Percentiles rank a stretch among this genome's conserved stretches.
phyloP scores from a whole-genome alignment of 208 protist species.

The Trypanosoma caninum region DNA sequence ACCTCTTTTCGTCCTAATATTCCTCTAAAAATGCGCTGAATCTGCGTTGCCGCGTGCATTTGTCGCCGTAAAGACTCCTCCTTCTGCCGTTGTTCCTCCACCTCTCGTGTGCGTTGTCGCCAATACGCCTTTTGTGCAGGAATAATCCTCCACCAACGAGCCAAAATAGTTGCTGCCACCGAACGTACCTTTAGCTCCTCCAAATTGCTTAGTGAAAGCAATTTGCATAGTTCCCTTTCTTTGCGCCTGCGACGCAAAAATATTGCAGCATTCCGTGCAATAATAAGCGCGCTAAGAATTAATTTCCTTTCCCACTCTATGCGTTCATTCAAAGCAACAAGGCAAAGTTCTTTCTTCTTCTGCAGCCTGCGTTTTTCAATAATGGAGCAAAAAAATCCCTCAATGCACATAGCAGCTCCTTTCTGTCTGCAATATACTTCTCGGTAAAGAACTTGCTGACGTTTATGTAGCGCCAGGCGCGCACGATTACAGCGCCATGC shows the following conservation, averaged over 20 bases:
- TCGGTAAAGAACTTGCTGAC: constrained; percentile 61
- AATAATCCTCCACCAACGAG: constrained; percentile 63
- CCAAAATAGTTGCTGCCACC: constrained; percentile 35
- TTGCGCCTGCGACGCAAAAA: constrained; percentile 32
- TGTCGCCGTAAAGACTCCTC: constrained; percentile 7
- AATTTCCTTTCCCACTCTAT: constrained; percentile 23
- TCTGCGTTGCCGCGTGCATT: constrained; percentile 26
- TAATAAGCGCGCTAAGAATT: constrained; percentile 19
- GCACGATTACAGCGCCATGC: constrained; percentile 60
- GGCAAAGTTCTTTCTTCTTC: not conserved
- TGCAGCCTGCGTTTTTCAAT: constrained; percentile 25
- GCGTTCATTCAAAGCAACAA: constrained; percentile 9
- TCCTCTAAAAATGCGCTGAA: constrained; percentile 46
- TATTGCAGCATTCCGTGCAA: constrained; percentile 28
- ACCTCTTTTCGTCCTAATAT: constrained; percentile 21
- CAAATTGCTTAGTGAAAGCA: constrained; percentile 35
- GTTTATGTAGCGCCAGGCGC: constrained; percentile 32
- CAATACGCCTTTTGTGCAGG: constrained; percentile 48
- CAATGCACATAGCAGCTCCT: constrained; percentile 56
- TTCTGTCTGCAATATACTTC: constrained; percentile 61
- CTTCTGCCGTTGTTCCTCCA: constrained; percentile 27
- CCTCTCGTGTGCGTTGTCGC: constrained; percentile 34
- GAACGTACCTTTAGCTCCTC: constrained; percentile 32
- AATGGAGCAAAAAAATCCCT: constrained; percentile 35
- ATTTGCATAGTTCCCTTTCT: constrained; percentile 29